phyloP scores from a whole-genome alignment of 257 asterid species.

The Solanum appendiculatum region DNA sequence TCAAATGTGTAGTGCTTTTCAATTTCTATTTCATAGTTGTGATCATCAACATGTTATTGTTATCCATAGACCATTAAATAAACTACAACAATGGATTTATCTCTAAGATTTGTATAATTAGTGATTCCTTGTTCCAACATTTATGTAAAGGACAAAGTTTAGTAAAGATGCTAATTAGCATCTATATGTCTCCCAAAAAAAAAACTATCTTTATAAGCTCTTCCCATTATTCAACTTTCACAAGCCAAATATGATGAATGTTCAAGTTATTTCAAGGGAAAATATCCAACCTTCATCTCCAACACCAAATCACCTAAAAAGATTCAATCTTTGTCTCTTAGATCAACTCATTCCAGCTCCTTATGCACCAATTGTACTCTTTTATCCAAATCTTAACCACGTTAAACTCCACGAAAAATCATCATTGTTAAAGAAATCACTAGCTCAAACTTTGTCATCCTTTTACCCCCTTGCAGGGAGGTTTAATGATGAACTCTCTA shows the following conservation, averaged over 20 bases:
- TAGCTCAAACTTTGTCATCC: conserved; percentile 33
- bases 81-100: not conserved
- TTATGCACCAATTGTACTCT: conserved; percentile 60
- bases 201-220: not conserved
- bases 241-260: not conserved
- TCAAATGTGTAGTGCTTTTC: not conserved
- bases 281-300: conserved; percentile 52
- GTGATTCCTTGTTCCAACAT: not conserved
- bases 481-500: conserved; percentile 39
- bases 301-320: conserved; percentile 53
- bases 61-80: not conserved
- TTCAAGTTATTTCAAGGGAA: conserved; percentile 34
- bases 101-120: not conserved
- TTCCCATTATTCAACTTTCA: not conserved
- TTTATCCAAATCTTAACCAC: conserved; percentile 25
- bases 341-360: conserved; percentile 77
- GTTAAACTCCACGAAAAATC: conserved; percentile 17
- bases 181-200: not conserved
- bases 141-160: not conserved
- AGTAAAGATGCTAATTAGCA: not conserved
- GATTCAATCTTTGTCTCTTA: conserved; percentile 34
- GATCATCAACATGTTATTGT: not conserved
- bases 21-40: not conserved
- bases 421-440: conserved; percentile 32
- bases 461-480: conserved; percentile 70